phyloP scores from a whole-genome alignment of 2,329 filamentous ascomycete species.

The Ophiobolus disseminans region DNA sequence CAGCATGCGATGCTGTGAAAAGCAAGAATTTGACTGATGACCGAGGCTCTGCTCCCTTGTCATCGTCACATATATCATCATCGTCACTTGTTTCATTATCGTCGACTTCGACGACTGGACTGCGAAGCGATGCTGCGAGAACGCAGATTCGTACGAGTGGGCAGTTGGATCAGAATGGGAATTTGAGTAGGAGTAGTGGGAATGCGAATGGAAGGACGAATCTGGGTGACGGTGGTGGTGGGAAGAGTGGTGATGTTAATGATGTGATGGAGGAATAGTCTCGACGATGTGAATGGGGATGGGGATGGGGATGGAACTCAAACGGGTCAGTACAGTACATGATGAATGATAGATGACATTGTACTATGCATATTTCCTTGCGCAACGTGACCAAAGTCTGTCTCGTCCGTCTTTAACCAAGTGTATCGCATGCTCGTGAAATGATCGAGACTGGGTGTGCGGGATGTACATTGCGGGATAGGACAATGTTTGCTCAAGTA shows the following conservation, averaged over 20 bases:
- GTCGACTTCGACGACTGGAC: no score
- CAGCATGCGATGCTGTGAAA: no score
- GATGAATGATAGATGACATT: not conserved
- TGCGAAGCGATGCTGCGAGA: not conserved
- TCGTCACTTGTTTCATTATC: not conserved
- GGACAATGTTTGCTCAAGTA: no score
- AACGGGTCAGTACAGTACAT: not conserved
- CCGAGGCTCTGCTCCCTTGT: no score
- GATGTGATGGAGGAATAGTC: not conserved
- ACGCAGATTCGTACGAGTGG: not conserved
- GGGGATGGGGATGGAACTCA: not conserved
- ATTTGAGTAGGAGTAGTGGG: not conserved
- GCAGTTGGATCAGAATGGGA: conserved; percentile 8
- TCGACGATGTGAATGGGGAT: no score
- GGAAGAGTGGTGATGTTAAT: not conserved
- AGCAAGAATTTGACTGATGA: no score
- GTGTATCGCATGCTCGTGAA: no score
- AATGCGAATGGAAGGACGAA: not conserved
- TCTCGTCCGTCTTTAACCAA: no score
- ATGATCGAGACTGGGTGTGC: no score
- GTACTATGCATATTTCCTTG: no score
- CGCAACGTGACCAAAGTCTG: no score
- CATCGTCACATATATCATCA: not conserved
- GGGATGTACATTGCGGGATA: no score
- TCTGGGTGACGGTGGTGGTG: not conserved